These are phyloP conservation scores for Penicillium pancosmium DNA, from an alignment of 495 filamentous ascomycete genomes.

Conservation along the genomic window DNA sequence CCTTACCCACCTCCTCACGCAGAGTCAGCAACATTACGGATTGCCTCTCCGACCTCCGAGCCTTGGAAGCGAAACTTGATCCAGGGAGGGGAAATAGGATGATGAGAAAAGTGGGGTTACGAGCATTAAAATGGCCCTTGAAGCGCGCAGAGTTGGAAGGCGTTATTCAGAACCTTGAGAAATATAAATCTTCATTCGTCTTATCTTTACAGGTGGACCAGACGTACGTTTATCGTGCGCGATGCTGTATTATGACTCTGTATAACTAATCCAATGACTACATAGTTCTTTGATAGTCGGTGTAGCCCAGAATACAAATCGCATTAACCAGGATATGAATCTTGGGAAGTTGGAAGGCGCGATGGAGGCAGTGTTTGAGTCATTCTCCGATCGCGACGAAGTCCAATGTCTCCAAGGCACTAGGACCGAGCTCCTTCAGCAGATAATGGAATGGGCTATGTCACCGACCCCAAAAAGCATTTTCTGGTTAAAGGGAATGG, in stretches of 20 bases:
- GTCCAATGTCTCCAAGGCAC: slow-evolving; percentile 40
- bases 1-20: slow-evolving; percentile 22
- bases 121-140: slow-evolving; percentile 36
- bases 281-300: slow-evolving; percentile 25
- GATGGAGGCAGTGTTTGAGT: slow-evolving; percentile 23
- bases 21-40: slow-evolving; percentile 25
- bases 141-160: slow-evolving; percentile 30
- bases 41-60: slow-evolving; percentile 29
- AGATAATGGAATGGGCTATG: slow-evolving; percentile 35
- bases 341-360: slow-evolving; percentile 18
- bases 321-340: slow-evolving; percentile 15
- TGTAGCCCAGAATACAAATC: slow-evolving; percentile 13
- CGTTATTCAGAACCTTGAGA: slow-evolving; percentile 27
- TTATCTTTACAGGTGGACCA: slow-evolving; percentile 35
- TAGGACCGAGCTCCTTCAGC: slow-evolving; percentile 31
- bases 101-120: slow-evolving; percentile 32
- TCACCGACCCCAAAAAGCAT: slow-evolving; percentile 23
- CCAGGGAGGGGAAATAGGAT: slow-evolving; percentile 26
- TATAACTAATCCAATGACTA: too few species aligned
- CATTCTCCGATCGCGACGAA: too few species aligned
- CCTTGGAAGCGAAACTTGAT: slow-evolving; percentile 31
- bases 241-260: too few species aligned
- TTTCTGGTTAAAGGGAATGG: slow-evolving; percentile 50
- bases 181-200: slow-evolving; percentile 34
- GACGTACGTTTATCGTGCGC: slow-evolving; percentile 22